These are phyloP conservation scores for Lyophyllum shimeji DNA, from an alignment of 768 basidiomycete species.

Conservation along the genomic window DNA sequence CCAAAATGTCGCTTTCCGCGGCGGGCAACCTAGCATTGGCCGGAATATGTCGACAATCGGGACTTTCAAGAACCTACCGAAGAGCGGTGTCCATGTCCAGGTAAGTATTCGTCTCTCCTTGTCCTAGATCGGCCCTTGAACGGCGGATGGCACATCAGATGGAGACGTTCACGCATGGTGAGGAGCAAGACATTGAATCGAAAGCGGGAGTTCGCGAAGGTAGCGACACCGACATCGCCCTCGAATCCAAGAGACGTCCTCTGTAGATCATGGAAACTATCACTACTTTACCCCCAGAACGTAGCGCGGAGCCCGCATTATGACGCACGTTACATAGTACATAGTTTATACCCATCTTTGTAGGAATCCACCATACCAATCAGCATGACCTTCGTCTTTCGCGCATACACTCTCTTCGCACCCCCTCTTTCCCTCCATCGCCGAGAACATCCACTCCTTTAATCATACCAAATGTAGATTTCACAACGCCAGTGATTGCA, in stretches of 20 bases:
- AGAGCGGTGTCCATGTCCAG: constrained; percentile 46
- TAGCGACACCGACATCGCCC: constrained; percentile 16
- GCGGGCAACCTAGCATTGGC: constrained; percentile 11
- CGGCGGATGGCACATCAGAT: constrained; percentile 29
- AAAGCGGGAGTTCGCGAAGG: constrained; percentile 6
- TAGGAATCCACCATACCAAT: neutral
- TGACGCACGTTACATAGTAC: neutral
- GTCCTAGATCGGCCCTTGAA: neutral
- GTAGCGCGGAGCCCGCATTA: neutral
- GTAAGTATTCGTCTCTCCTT: constrained; percentile 19
- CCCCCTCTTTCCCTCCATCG: neutral
- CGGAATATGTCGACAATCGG: constrained; percentile 23
- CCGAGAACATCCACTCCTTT: neutral
- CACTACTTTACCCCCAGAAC: neutral
- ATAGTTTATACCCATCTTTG: neutral
- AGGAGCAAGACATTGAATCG: constrained; percentile 21
- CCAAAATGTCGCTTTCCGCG: constrained; percentile 20
- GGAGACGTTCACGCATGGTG: constrained; percentile 47
- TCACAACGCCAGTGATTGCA: neutral
- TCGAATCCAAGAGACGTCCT: constrained; percentile 16
- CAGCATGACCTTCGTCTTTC: neutral
- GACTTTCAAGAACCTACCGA: constrained; percentile 16
- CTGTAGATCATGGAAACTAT: constrained; percentile 4
- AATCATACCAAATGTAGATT: neutral
- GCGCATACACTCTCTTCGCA: neutral